Evolutionary conservation across 2,329 filamentous ascomycete genomes (phyloP).

Genomic region (Xylaria sp.): DNA sequence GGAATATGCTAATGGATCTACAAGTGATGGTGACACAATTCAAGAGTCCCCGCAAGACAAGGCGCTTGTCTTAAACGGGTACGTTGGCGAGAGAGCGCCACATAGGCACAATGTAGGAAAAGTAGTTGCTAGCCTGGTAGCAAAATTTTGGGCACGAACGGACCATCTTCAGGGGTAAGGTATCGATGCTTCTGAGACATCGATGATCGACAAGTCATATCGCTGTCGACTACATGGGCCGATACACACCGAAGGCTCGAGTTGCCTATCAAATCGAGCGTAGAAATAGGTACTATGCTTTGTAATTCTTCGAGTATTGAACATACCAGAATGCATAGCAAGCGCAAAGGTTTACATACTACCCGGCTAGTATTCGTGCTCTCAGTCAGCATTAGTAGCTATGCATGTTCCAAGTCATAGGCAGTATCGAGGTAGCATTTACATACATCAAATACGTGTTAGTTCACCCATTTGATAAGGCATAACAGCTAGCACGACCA

Average conservation of each 20-base stretch:
- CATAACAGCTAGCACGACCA: neutral
- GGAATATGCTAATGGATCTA: constrained; percentile 29
- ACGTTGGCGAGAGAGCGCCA: constrained; percentile 37
- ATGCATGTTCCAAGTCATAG: neutral
- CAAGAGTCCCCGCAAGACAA: constrained; percentile 32
- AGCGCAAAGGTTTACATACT: neutral
- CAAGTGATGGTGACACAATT: constrained; percentile 29
- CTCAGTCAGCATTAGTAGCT: neutral
- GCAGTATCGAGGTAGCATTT: neutral
- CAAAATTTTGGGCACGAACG: neutral
- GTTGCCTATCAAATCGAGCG: neutral
- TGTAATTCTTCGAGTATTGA: neutral
- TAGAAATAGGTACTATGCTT: neutral
- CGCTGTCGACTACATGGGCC: neutral
- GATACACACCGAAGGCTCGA: neutral
- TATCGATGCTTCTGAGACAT: constrained; percentile 18
- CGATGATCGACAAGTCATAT: constrained; percentile 18
- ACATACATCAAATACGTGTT: neutral
- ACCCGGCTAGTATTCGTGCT: neutral
- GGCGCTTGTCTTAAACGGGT: constrained; percentile 24
- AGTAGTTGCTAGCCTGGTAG: neutral
- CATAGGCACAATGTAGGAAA: constrained; percentile 40
- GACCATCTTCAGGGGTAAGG: constrained; percentile 32
- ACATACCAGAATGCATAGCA: neutral
- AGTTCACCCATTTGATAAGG: neutral